Conservation (phyloP, 306 rosid genomes). For the Cucumis hystrix region DNA sequence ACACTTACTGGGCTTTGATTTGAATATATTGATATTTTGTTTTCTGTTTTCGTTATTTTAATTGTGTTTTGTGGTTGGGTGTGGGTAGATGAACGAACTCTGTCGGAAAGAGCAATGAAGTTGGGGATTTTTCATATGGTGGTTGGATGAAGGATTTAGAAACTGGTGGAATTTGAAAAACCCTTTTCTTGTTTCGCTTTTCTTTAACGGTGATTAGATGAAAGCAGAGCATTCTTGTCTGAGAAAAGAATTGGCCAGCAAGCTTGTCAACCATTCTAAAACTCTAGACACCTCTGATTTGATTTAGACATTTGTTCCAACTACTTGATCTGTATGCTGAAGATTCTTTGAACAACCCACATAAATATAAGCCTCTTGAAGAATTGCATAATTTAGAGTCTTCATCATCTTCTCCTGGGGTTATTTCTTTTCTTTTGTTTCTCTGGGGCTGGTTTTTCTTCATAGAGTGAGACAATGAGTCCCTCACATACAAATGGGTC, state of each 20-base stretch:
- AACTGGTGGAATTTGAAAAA: not conserved
- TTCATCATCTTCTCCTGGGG: not conserved
- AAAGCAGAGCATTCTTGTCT: constrained; percentile 11
- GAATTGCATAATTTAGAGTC: not conserved
- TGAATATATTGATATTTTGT: not conserved
- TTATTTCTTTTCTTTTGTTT: not conserved
- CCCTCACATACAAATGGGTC: constrained; percentile 42
- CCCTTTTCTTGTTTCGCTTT: constrained; percentile 8
- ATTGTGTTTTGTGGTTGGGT: constrained; percentile 7
- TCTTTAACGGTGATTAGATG: constrained; percentile 7
- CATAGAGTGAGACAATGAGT: not conserved
- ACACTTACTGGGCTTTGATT: not conserved
- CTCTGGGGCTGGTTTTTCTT: constrained; percentile 10
- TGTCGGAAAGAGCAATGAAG: constrained; percentile 53
- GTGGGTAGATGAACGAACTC: constrained; percentile 65
- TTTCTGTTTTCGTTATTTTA: not conserved
- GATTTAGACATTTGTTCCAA: not conserved
- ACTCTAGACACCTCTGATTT: constrained; percentile 22
- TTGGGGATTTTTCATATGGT: not conserved
- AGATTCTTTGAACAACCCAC: not conserved
- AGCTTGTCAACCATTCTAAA: constrained; percentile 19
- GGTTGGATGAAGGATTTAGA: not conserved
- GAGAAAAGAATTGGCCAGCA: constrained; percentile 12
- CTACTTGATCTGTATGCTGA: not conserved
- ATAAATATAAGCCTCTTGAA: not conserved